phyloP scores from a whole-genome alignment of 2,329 filamentous ascomycete species.

The Incumbomyces lentus region DNA sequence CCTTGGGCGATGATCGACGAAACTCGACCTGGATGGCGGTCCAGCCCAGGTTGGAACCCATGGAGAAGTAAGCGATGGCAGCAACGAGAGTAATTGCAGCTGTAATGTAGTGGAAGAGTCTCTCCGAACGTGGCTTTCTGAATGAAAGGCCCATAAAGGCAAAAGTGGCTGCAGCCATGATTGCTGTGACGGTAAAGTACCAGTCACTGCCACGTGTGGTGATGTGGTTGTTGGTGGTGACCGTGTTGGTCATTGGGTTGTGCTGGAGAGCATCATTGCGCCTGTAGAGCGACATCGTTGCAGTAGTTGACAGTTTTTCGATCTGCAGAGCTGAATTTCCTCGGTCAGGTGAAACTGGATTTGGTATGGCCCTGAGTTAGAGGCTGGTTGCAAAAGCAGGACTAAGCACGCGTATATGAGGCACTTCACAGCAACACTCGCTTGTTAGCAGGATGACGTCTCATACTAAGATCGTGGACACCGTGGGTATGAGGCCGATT shows the following conservation, averaged over 20 bases:
- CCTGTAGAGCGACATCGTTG: conserved; percentile 5
- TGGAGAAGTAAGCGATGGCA: conserved; percentile 54
- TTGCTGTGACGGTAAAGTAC: conserved; percentile 17
- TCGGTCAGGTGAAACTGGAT: no score
- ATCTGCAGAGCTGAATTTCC: no score
- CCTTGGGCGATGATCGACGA: conserved; percentile 33
- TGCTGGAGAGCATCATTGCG: conserved; percentile 16
- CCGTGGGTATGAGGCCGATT: no score
- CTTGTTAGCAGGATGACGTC: no score
- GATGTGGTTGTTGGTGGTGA: conserved; percentile 21
- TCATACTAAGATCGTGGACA: no score
- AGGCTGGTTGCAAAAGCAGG: no score
- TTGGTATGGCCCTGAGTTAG: no score
- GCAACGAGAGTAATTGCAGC: conserved; percentile 19
- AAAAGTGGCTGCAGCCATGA: conserved; percentile 15
- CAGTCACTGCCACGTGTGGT: conserved; percentile 19
- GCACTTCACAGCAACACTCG: no score
- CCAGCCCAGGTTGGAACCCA: conserved; percentile 57
- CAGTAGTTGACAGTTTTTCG: no score
- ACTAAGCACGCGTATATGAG: no score
- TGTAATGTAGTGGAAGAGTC: conserved; percentile 20
- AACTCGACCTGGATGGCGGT: conserved; percentile 55
- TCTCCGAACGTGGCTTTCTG: conserved; percentile 12
- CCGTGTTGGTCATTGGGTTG: conserved; percentile 21
- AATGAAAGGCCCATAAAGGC: conserved; percentile 18